Evolutionary conservation across 345 rosid species (phyloP), one percentile per base, ranked within the genome.

Genomic region (Excoecaria agallocha): DNA sequence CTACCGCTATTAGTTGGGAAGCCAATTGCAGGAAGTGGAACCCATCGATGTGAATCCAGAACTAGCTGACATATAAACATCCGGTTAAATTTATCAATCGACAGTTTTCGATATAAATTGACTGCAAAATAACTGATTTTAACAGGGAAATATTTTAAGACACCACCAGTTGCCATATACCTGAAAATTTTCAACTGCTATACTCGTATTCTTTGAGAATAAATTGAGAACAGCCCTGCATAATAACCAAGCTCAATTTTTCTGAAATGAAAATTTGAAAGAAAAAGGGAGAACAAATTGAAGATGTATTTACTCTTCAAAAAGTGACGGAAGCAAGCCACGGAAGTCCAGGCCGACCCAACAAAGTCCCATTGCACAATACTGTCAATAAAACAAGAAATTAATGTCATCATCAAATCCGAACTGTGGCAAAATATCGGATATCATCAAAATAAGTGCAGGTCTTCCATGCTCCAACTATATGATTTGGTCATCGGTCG

Each of bases 11-110:
- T 85, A 78, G 93, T 79, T 15, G 93, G 83, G 84, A 90, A 91
- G 80, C 98, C 98, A 79, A 95, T 88, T 51, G 91, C 87, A 45
- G 99, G 99, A 22, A 95, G 69, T 41, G 97, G 96, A 77, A 95
- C 97, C 98, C 99, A 93, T 41, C 96, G 93, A 81, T 93, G 99
- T 58, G 98, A 90, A 86, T 93, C 97, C 91, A 93, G 81, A 80
- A 95, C 97, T 85, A 95, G 81, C 99, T 95, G 96, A 55, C 85
- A 78, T 71, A 66, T 80, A 72, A 76, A 79, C 69, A 73, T 74
- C 13, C 75, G 71, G 79, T 80, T 55, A 78, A 54, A 56, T 58
- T 82, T 41, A 86, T 39, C 12, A 73, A 64, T 58, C 64, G 61
- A 38, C 25, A 68, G 7, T 30, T 30, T 1, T 30, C 58, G 39